phyloP scores from a whole-genome alignment of 2,329 filamentous ascomycete genomes.

The Exophiala phaeomuriformis region DNA sequence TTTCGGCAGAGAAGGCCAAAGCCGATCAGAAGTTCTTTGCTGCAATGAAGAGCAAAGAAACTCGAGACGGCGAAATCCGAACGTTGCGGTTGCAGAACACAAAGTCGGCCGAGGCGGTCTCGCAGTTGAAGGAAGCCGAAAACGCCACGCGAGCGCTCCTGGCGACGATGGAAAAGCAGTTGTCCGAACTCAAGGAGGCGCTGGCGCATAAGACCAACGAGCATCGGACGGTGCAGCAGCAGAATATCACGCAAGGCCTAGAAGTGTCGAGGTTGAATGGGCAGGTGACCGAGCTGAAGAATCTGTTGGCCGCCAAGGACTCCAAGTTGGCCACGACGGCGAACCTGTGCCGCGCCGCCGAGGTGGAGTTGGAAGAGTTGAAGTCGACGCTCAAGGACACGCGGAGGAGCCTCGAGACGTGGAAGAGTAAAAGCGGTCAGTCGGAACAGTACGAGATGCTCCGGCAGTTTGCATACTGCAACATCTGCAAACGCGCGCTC shows the following conservation, averaged over 20 bases:
- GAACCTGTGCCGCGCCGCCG: constrained; percentile 52
- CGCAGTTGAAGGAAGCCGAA: constrained; percentile 87
- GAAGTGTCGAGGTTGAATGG: constrained; percentile 57
- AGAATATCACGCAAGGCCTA: constrained; percentile 61
- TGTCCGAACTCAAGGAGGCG: constrained; percentile 72
- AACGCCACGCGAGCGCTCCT: constrained; percentile 66
- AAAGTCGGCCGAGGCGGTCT: constrained; percentile 88
- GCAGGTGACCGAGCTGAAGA: constrained; percentile 70
- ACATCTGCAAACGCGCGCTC: constrained; percentile 85
- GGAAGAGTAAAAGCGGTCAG: constrained; percentile 49
- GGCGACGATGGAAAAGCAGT: constrained; percentile 82
- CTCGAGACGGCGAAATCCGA: constrained; percentile 70
- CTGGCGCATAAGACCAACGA: constrained; percentile 64
- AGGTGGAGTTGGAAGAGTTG: constrained; percentile 69
- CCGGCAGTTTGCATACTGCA: constrained; percentile 63
- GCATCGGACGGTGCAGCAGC: constrained; percentile 66
- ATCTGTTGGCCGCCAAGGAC: constrained; percentile 69
- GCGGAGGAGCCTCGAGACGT: constrained; percentile 74
- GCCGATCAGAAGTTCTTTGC: constrained; percentile 98
- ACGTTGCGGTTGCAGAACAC: constrained; percentile 72
- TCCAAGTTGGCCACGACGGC: constrained; percentile 58
- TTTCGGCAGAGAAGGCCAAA: constrained; percentile 85
- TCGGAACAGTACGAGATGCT: constrained; percentile 24
- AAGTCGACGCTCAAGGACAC: constrained; percentile 69
- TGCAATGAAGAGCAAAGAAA: constrained; percentile 88